Evolutionary conservation across 148 eudicot genomes (phyloP).

Genomic region (Fagopyrum tataricum): DNA sequence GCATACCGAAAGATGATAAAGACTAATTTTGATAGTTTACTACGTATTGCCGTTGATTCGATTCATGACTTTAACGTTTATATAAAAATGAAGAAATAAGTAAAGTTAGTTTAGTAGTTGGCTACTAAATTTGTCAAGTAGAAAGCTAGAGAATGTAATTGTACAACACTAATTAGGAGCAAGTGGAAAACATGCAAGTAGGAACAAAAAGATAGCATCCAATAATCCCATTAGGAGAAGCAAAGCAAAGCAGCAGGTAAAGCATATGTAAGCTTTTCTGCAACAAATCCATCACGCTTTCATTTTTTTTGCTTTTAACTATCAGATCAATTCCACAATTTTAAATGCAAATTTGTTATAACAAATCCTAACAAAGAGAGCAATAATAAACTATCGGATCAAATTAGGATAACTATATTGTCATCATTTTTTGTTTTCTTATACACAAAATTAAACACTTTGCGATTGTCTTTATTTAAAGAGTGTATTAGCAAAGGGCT

Average conservation of each 20-base stretch:
- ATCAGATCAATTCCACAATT: neutral
- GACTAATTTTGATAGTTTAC: too few species aligned
- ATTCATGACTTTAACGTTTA: too few species aligned
- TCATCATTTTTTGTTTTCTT: neutral
- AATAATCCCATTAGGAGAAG: neutral
- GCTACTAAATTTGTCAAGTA: neutral
- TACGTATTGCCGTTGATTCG: too few species aligned
- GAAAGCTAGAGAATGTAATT: neutral
- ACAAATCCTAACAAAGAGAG: neutral
- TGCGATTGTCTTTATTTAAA: neutral
- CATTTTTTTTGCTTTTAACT: neutral
- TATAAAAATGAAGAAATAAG: too few species aligned
- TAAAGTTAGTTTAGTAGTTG: too few species aligned
- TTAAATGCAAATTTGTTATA: neutral
- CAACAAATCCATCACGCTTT: neutral
- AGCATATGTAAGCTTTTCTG: slow-evolving; percentile 1
- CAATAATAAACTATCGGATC: neutral
- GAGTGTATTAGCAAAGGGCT: neutral
- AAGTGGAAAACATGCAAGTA: neutral
- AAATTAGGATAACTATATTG: neutral
- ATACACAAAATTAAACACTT: neutral
- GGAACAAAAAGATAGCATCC: slow-evolving; percentile 3
- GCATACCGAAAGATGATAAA: too few species aligned
- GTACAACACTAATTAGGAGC: neutral
- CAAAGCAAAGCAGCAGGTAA: neutral